phyloP scores from a whole-genome alignment of 345 rosid genomes.

The Lumnitzera littorea region DNA sequence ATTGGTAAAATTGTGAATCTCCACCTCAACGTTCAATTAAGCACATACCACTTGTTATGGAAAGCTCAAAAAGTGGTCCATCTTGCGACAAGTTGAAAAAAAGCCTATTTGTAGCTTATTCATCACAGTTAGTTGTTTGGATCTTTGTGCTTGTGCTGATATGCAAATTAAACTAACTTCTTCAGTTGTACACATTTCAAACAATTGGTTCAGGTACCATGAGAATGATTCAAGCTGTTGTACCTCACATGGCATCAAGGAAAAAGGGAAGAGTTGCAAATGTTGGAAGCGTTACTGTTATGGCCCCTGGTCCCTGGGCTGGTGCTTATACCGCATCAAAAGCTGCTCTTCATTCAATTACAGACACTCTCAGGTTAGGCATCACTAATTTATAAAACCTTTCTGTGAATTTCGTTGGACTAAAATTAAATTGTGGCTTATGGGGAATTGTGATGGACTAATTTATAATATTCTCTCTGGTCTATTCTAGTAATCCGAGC shows the following conservation, averaged over 20 bases:
- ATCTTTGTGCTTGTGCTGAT: no score
- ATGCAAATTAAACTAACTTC: neutral
- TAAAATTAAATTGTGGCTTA: neutral
- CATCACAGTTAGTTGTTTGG: no score
- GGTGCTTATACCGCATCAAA: constrained; percentile 80
- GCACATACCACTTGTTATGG: no score
- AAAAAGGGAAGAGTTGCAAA: constrained; percentile 69
- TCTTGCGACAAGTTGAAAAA: no score
- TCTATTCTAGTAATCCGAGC: neutral
- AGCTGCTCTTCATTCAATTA: constrained; percentile 77
- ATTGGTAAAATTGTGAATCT: no score
- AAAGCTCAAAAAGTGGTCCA: no score
- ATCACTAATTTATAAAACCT: neutral
- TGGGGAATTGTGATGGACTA: neutral
- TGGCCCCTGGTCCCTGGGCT: constrained; percentile 65
- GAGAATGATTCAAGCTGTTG: constrained; percentile 83
- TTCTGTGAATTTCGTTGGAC: neutral
- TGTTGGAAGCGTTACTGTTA: constrained; percentile 55
- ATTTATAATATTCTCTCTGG: neutral
- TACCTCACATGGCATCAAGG: constrained; percentile 76
- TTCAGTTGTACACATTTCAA: neutral
- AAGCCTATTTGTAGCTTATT: no score
- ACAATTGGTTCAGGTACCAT: constrained; percentile 40
- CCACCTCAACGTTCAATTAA: no score
- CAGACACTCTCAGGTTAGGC: constrained; percentile 71